A percentile compares a stretch with the other conserved stretches of the same genome.
Evolutionary conservation across 257 asterid genomes (phyloP).

Genomic region (Voacanga thouarsii): DNA sequence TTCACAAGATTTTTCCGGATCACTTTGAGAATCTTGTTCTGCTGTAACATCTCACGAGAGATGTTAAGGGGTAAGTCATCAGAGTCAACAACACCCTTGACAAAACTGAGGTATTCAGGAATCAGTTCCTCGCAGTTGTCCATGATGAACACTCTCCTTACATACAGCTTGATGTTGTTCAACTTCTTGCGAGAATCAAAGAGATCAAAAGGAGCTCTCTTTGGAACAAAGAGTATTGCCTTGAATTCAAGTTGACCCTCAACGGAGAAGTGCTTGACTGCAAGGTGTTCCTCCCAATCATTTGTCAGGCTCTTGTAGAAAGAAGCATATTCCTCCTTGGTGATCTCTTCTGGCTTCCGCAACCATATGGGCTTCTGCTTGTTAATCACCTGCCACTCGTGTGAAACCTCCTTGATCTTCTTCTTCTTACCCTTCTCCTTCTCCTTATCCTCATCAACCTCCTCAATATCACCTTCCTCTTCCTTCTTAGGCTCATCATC

Average conservation of each 20-base stretch:
- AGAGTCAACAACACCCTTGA: constrained; percentile 76
- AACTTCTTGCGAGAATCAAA: constrained; percentile 68
- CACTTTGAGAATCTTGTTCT: constrained; percentile 74
- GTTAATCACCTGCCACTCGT: constrained; percentile 69
- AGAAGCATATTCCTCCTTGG: constrained; percentile 72
- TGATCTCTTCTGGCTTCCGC: constrained; percentile 77
- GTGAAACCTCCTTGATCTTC: constrained; percentile 78
- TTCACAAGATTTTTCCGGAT: constrained; percentile 75
- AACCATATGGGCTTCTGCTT: constrained; percentile 87
- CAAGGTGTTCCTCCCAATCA: constrained; percentile 87
- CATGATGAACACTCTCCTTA: constrained; percentile 75
- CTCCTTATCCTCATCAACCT: constrained; percentile 68
- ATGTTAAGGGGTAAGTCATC: constrained; percentile 81
- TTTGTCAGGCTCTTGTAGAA: constrained; percentile 82
- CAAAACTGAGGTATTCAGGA: constrained; percentile 68
- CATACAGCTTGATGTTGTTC: constrained; percentile 79
- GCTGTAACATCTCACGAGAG: constrained; percentile 75
- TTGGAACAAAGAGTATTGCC: constrained; percentile 74
- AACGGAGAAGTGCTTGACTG: constrained; percentile 79
- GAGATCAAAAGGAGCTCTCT: constrained; percentile 77
- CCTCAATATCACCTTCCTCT: constrained; percentile 67
- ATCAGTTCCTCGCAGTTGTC: constrained; percentile 78
- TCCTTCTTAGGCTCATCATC: constrained; percentile 80
- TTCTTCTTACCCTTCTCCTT: constrained; percentile 58
- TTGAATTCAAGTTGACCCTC: constrained; percentile 88